Evolutionary conservation across 177 flowering plant genomes (phyloP), one percentile per base, ranked within the genome.

Genomic region (Vitis hybrid): DNA sequence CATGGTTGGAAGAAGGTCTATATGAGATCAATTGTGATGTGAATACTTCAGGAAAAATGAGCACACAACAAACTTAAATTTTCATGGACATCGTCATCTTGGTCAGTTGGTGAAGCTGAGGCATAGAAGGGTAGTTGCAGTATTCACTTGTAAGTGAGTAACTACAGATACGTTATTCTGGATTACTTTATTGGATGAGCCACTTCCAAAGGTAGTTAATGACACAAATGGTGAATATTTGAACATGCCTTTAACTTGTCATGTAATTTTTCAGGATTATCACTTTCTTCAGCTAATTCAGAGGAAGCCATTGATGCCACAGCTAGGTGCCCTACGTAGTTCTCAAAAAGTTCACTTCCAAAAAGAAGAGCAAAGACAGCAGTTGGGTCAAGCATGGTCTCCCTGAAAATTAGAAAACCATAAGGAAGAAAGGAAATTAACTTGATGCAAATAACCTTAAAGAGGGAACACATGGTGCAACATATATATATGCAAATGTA

Each of bases 341-440:
- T 97, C 72, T 91, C 94, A 75, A 95, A 95, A 19, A 85, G 72
- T 75, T 92, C 98, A 74, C 97, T 95, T 76, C 99, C 99, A 76
- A 95, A 95, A 21, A 92, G 93, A 75, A 95, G 83, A 64, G 99
- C 91, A 82, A 95, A 95, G 50, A 95, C 97, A 50, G 96, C 84
- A 14, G 87, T 89, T 1, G 99, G 91, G 60, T 95, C 99, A 67
- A 95, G 84, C 97, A 92, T 91, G 56, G 87, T 78, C 52, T 91
- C 98, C 85, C 98, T 95, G 76, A 13, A 56, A 65, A 64, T 13
- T 6, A 70, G 55, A 58, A 48, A 65, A 40, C 10, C 6, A 2
- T 3, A 14, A 27, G 63, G 27, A 19, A 60, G 66, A 55, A 54
- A 21, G 40, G 13, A 24, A 10, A 14, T 11, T 15, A 64, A 27